Evolutionary conservation across 257 asterid genomes (phyloP).

Genomic region (Nicotiana benthamiana): DNA sequence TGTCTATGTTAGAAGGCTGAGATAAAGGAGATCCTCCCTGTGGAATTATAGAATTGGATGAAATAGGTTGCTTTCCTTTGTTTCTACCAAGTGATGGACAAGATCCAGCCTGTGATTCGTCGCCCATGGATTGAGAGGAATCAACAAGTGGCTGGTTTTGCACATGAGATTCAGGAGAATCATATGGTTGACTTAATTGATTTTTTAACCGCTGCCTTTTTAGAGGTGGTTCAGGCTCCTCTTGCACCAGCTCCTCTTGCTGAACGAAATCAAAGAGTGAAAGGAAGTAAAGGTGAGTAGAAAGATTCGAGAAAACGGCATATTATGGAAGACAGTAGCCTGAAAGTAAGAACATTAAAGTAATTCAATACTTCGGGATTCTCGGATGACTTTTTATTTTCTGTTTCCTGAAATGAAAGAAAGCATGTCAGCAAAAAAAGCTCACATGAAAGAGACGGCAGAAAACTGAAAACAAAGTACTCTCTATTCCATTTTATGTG

Average conservation of each 20-base stretch:
- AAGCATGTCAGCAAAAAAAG: not conserved
- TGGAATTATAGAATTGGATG: constrained; percentile 5
- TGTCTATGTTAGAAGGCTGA: constrained; percentile 1
- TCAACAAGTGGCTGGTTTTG: not conserved
- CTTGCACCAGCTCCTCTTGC: not conserved
- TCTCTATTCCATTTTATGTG: not conserved
- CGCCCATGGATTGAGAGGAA: constrained; percentile 4
- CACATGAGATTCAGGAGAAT: not conserved
- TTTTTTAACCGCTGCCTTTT: constrained; percentile 7
- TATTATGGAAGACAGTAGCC: not conserved
- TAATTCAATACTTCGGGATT: not conserved
- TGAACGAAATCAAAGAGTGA: not conserved
- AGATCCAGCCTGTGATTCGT: constrained; percentile 9
- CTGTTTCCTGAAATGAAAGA: constrained; percentile 8
- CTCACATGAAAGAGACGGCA: not conserved
- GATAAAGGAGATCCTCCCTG: constrained; percentile 3
- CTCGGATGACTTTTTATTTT: constrained; percentile 3
- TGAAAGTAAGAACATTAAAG: not conserved
- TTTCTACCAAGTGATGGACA: constrained; percentile 10
- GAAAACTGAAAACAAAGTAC: constrained; percentile 1
- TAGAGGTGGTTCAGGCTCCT: constrained; percentile 9
- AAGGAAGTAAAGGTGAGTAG: not conserved
- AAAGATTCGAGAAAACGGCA: not conserved
- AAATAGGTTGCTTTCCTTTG: constrained; percentile 26
- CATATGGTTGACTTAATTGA: constrained; percentile 6